Conservation (phyloP, 2,329 filamentous ascomycete species). For the Sporothrix dimorphospora region DNA sequence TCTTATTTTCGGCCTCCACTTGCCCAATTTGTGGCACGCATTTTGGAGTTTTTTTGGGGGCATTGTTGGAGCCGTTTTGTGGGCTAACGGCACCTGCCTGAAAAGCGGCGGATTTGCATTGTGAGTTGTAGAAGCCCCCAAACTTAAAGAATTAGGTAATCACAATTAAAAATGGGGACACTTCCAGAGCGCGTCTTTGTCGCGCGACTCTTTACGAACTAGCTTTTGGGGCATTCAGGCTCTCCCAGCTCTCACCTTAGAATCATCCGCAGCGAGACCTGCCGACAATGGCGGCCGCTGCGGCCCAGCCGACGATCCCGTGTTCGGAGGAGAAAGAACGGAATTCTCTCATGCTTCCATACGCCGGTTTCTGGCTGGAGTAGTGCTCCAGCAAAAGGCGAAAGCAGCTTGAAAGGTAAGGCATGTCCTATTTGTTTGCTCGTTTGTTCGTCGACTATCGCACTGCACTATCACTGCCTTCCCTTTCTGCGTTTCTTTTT, state of each 20-base stretch:
- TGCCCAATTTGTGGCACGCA: neutral
- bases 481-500: neutral
- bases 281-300: neutral
- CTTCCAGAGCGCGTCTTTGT: neutral
- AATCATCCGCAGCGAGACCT: neutral
- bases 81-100: neutral
- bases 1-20: conserved; percentile 23
- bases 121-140: neutral
- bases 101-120: conserved; percentile 3
- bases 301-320: neutral
- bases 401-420: neutral
- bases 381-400: neutral
- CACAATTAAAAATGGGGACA: neutral
- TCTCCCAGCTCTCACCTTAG: neutral
- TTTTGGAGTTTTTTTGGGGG: neutral
- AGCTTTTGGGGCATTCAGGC: too few species aligned
- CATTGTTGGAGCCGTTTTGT: neutral
- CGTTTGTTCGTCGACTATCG: neutral
- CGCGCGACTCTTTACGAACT: neutral
- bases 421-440: neutral
- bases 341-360: neutral
- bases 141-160: neutral
- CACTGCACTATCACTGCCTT: neutral
- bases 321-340: too few species aligned
- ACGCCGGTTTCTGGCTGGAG: neutral